Evolutionary conservation across 345 rosid species (phyloP), one percentile per base, ranked within the genome.

Genomic region (Populus deltoides): DNA sequence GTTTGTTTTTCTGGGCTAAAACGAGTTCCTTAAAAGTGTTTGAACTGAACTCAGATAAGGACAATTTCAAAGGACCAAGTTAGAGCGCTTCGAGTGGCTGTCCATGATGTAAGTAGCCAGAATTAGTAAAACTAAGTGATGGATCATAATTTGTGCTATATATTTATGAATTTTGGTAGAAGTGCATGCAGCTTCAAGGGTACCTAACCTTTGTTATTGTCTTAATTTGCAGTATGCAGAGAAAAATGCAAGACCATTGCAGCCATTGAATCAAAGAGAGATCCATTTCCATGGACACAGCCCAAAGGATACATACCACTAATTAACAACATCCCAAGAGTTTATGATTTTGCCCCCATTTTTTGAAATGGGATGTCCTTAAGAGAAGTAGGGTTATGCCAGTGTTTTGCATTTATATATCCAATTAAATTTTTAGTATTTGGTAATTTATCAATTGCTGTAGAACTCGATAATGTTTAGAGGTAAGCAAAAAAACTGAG

Each of bases 241-340:
- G 77, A 20, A 63, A 65, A 90, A 90, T 80, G 90, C 88, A 69
- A 85, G 92, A 61, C 92, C 94, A 15, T 61, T 87, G 72, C 94
- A 90, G 27, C 80, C 84, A 16, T 75, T 84, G 6, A 69, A 89
- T 63, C 8, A 27, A 16, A 51, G 92, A 67, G 61, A 73, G 45
- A 65, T 79, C 39, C 71, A 66, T 45, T 67, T 78, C 31, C 61
- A 77, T 51, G 66, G 29, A 3, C 10, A 12, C 6, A 47, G 6
- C 22, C 13, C 29, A 8, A 4, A 10, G 16, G 3, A 8, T 2
- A 45, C 53, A 11, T 24, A 18, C 20, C 24, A 47, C 51, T 47
- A 15, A 47, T 47, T 47, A 47, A 47, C 51, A 45, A 3, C 17
- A 45, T 45, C 51, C 51, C 51, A 13, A 45, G 16, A 45, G 51